Percentiles rank a stretch among this genome's conserved stretches.
Conservation (phyloP, 2,329 filamentous ascomycete genomes). For the Alternaria sp. region DNA sequence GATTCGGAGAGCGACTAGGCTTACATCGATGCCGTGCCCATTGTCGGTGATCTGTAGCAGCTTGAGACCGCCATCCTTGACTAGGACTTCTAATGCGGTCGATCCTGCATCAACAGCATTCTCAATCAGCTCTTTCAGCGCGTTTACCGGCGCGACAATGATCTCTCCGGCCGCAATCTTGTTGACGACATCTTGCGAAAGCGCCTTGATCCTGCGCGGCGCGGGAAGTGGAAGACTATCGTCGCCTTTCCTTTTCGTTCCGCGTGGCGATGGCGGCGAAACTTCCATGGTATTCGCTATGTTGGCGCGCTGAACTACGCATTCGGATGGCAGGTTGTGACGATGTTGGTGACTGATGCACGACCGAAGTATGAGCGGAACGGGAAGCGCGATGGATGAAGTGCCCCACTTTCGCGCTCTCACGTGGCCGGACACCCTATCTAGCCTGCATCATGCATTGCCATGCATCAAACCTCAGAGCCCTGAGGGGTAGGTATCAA, state of each 20-base stretch:
- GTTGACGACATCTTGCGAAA: conserved; percentile 93
- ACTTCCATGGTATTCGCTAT: conserved; percentile 48
- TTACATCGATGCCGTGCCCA: conserved; percentile 90
- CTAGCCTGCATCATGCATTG: neutral
- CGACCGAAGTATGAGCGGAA: conserved; percentile 10
- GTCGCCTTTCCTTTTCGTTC: conserved; percentile 50
- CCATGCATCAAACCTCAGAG: neutral
- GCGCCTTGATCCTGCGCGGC: conserved; percentile 69
- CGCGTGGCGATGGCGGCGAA: conserved; percentile 40
- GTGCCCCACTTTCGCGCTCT: conserved; percentile 35
- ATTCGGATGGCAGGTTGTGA: conserved; percentile 10
- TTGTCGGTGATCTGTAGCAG: conserved; percentile 97
- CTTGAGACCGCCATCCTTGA: conserved; percentile 95
- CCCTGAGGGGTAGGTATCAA: neutral
- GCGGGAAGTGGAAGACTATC: conserved; percentile 46
- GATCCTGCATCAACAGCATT: conserved; percentile 98
- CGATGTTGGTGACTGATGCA: conserved; percentile 16
- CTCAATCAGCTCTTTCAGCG: conserved; percentile 94
- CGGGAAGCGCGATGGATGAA: conserved; percentile 22
- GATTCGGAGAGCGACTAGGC: conserved; percentile 37
- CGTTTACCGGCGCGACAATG: conserved; percentile 95
- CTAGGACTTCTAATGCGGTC: conserved; percentile 85
- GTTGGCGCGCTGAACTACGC: neutral
- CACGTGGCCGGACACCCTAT: conserved; percentile 21
- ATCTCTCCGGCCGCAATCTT: conserved; percentile 99